Evolutionary conservation across 2,329 filamentous ascomycete species (phyloP), one percentile per base, ranked within the genome.

Genomic region (Pleomassaria siparia): DNA sequence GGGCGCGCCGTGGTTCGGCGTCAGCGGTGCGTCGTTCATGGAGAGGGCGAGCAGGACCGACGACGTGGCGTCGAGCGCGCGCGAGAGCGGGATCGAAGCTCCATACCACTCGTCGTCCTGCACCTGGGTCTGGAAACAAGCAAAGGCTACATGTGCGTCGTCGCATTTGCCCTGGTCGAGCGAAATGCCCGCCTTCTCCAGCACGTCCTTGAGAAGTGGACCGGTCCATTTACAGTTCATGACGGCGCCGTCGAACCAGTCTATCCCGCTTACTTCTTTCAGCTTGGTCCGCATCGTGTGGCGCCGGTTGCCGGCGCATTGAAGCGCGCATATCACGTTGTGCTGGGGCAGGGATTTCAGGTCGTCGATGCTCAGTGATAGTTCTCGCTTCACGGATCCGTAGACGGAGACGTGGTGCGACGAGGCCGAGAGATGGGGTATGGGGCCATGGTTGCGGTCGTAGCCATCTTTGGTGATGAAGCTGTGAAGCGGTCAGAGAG

Each of bases 101-200:
- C 81, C 81, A 59, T 84, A 85, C 71, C 76, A 84, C n/a, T 71
- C 70, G 49, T 82, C 80, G 2, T 83, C 78, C 60, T 84, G 76
- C 32, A 73, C 77, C n/a, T 72, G 66, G 2, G 74, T 76, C 49
- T 78, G 72, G 51, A 75, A 73, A 54, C 78, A 83, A 11, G 77
- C 75, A 61, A 84, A 84, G 0, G 77, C 78, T 2, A 83, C 80
- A 65, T 84, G 78, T 7, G 72, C 67, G 24, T 63, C 58, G 50
- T 51, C 58, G 43, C 54, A 55, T 28, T 65, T 63, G 2, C 59
- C 53, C 11, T 68, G 40, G 2, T 60, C 55, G 4, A 26, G 3
- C 8, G 6, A 5, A 11, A 81, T 47, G 1, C 74, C 74, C 1
- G 79, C 79, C 25, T 66, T 66, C 1, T 67, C 53, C 28, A 85